Conservation (phyloP, 2,329 filamentous ascomycete species). For the Westerdykella sp. region DNA sequence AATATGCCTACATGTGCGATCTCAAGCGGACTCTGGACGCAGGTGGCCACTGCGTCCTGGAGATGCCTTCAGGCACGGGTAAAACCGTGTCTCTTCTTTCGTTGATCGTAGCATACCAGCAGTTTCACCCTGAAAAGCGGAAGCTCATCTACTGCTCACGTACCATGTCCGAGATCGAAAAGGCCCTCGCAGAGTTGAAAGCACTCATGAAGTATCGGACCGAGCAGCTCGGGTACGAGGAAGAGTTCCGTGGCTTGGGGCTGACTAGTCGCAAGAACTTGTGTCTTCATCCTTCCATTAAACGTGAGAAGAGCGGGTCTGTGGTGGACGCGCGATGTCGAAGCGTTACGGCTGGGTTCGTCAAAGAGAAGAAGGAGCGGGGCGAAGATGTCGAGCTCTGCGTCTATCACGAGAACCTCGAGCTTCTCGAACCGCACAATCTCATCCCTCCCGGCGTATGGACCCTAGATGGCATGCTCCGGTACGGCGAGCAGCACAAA, state of each 20-base stretch:
- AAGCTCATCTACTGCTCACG: constrained; percentile 99
- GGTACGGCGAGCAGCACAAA: constrained; percentile 90
- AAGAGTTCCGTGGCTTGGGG: constrained; percentile 89
- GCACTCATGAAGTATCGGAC: constrained; percentile 91
- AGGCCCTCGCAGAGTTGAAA: constrained; percentile 86
- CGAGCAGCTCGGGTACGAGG: constrained; percentile 79
- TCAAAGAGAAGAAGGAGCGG: constrained; percentile 93
- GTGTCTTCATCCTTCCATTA: constrained; percentile 92
- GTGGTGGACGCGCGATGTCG: constrained; percentile 94
- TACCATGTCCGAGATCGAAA: constrained; percentile 99
- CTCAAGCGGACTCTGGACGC: constrained; percentile 86
- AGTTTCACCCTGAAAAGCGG: constrained; percentile 83
- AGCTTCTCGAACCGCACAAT: constrained; percentile 90
- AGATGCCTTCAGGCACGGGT: constrained; percentile 98
- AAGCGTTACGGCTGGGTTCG: constrained; percentile 91
- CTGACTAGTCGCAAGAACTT: constrained; percentile 95
- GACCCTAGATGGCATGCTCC: constrained; percentile 82
- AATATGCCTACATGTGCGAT: constrained; percentile 69
- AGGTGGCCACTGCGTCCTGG: constrained; percentile 89
- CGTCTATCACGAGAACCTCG: constrained; percentile 96
- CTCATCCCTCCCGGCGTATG: constrained; percentile 92
- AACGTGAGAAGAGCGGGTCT: constrained; percentile 88
- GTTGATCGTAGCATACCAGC: constrained; percentile 93
- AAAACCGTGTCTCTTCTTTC: constrained; percentile 95
- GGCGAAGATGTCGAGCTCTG: constrained; percentile 93